Evolutionary conservation across 2,329 filamentous ascomycete genomes (phyloP), one percentile per base, ranked within the genome.

Genomic region (Stachybotrys echinatus): DNA sequence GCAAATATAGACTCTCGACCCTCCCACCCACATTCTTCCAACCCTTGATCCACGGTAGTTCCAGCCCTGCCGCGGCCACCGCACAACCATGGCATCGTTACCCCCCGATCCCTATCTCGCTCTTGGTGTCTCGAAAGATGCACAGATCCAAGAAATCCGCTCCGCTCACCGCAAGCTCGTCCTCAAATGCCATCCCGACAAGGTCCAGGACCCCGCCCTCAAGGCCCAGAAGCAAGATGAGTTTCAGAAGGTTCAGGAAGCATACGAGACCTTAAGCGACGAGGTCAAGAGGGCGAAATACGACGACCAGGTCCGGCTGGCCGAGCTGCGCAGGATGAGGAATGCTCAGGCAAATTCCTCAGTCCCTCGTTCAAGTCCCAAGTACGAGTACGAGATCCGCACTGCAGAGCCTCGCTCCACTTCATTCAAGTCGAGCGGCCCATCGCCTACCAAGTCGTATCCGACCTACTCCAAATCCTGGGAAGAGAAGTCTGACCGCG

Each of bases 191-290:
- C 92, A 96, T 60, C 92, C 92, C 31, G 92, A 96, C 75, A 95
- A 96, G 72, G 83, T 95, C 54, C 85, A 90, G 57, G 82, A 95
- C 61, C 83, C 86, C 48, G 75, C 82, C 17, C 74, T 88, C 61
- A 95, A 94, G 70, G 82, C 83, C 52, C 74, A 83, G 59, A 95
- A 92, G 67, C 84, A 88, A 59, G 85, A 90, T 59, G 86, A 95
- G 69, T 99, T 97, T 63, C 91, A 96, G 69, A 85, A 84, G 65
- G 89, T 97, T 31, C 92, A 96, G 67, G 83, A 92, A 60, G 92
- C 94, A 47, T 99, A 96, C 70, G 94, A 97, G 69, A 76, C 94
- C 23, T 81, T 99, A 53, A 88, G 83, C 61, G 86, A 96, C 64
- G 87, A 92, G 23, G 76, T 73, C 6, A 83, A 85, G 64, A 78